Conservation (phyloP, 2,329 filamentous ascomycete genomes). For the Colletotrichum cordylinicola region DNA sequence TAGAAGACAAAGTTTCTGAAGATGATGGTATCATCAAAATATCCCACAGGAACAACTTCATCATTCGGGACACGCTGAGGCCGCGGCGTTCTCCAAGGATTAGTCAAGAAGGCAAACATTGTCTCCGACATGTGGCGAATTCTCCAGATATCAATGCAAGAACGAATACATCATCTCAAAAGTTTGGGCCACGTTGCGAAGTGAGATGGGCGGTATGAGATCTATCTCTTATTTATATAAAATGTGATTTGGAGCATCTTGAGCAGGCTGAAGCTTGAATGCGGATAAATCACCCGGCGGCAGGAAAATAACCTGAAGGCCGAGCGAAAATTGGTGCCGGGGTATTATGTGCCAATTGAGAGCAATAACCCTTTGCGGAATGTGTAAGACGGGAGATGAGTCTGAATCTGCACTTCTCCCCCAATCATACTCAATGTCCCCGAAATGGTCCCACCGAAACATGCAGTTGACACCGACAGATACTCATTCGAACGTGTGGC, state of each 20-base stretch:
- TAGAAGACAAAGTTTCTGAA: constrained; percentile 27
- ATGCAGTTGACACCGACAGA: not conserved
- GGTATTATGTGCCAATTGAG: not conserved
- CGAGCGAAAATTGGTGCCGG: not conserved
- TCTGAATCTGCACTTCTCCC: not conserved
- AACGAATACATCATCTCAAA: not conserved
- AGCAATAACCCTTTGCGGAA: not conserved
- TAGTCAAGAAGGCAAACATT: not conserved
- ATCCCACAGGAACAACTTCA: constrained; percentile 28
- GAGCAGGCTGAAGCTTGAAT: not conserved
- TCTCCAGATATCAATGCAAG: not conserved
- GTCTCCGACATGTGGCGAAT: not conserved
- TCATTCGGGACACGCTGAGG: constrained; percentile 23
- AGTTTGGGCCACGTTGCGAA: not conserved
- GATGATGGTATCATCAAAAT: constrained; percentile 30
- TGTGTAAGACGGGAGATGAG: not conserved
- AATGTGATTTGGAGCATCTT: not conserved
- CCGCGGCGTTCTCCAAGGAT: not conserved
- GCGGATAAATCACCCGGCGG: not conserved
- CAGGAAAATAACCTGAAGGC: not conserved
- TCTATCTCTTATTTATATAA: not conserved
- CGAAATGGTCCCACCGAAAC: not conserved
- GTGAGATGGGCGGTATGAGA: not conserved
- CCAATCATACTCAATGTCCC: not conserved
- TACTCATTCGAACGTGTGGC: not conserved